Evolutionary conservation across 345 rosid genomes (phyloP), one percentile per base, ranked within the genome.

Genomic region (Erucastrum elatum): DNA sequence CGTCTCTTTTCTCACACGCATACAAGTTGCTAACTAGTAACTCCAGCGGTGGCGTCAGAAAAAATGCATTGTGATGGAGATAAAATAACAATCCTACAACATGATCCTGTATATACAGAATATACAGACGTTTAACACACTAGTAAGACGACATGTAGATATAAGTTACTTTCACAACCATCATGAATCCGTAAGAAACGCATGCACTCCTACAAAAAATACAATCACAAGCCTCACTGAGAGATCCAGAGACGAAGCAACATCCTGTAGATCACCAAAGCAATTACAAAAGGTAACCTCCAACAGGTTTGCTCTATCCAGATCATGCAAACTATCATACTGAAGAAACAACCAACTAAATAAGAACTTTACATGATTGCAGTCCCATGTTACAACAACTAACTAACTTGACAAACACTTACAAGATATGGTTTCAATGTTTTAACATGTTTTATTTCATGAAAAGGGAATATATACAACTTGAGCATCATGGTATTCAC

Each of bases 1-100:
- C 1, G 84, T 90, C 58, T 87, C 88, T 78, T 71, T 84, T 68
- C 66, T 41, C 31, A 21, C 21, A 21, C 21, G 21, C 21, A 21
- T 21, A 21, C 21, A 21, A 21, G 21, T 21, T 21, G 21, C 21
- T 21, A 21, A 21, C 21, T 21, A 21, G 21, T 21, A 21, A 21
- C 21, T 21, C 21, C 21, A 21, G 21, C 21, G 21, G 21, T 21
- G 21, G 21, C 21, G 21, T 21, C 21, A 21, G 21, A 21, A 21
- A 21, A 21, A 21, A 21, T 21, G 21, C 21, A 21, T 21, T 21
- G 21, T 21, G 21, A 21, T 21, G 21, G 21, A 21, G 21, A 21
- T 21, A 21, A 21, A 21, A 21, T 21, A 21, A 21, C 51, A 26
- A 44, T 44, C 29, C 8, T 44, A 6, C 58, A 44, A 72, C 63